Percentiles rank a stretch among this genome's conserved stretches.
Evolutionary conservation across 2,329 filamentous ascomycete species (phyloP).

Genomic region (Leptosphaerulina australis): DNA sequence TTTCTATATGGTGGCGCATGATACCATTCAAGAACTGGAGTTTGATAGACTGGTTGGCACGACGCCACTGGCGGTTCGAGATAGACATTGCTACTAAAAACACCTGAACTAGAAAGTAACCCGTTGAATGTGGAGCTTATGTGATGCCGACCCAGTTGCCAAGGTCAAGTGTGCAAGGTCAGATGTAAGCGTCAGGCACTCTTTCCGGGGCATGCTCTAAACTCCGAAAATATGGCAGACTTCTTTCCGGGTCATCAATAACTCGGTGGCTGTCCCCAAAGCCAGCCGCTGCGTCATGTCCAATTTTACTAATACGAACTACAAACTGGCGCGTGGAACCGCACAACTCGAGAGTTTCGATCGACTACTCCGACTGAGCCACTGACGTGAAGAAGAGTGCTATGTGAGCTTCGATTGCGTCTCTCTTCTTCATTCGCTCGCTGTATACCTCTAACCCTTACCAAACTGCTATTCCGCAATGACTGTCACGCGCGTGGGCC

Average conservation of each 20-base stretch:
- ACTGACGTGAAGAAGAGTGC: not conserved
- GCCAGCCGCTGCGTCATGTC: constrained; percentile 11
- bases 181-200: constrained; percentile 8
- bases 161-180: not conserved
- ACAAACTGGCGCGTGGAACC: not conserved
- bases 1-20: constrained; percentile 3
- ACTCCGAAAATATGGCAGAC: constrained; percentile 5
- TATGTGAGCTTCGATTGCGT: too few species aligned
- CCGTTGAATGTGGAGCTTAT: not conserved
- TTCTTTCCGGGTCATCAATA: constrained; percentile 4
- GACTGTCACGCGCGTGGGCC: not conserved
- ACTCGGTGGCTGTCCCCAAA: constrained; percentile 1
- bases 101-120: not conserved
- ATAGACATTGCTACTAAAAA: not conserved
- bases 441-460: too few species aligned
- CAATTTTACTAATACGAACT: constrained; percentile 11
- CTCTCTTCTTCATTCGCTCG: not conserved
- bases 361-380: not conserved
- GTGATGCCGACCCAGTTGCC: constrained; percentile 1
- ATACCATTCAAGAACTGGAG: constrained; percentile 7
- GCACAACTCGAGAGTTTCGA: not conserved
- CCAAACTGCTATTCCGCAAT: not conserved
- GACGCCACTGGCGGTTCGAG: constrained; percentile 4
- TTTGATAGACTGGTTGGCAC: constrained; percentile 11
- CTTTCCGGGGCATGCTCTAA: constrained; percentile 5